Percentiles rank a stretch among this genome's conserved stretches.
These are phyloP conservation scores for Boletus patriciae DNA, from an alignment of 768 basidiomycete genomes.

Conservation along the genomic window DNA sequence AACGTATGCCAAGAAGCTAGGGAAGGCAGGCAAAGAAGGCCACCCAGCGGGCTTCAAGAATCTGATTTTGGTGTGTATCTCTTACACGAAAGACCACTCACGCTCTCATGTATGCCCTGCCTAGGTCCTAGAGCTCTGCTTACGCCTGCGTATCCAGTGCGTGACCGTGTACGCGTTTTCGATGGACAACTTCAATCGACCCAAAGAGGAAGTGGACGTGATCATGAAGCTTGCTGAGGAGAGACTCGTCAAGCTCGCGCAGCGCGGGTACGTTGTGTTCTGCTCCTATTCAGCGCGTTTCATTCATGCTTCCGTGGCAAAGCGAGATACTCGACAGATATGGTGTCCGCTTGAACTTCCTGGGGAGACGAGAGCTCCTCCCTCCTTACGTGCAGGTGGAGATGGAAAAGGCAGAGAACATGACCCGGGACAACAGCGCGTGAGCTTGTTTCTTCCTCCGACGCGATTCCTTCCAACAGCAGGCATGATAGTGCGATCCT, in stretches of 20 bases:
- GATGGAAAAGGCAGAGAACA: slow-evolving; percentile 64
- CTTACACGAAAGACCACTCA: background rate
- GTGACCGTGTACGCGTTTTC: slow-evolving; percentile 98
- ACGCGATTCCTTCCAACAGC: background rate
- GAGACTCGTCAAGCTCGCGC: slow-evolving; percentile 76
- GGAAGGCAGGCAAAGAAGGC: slow-evolving; percentile 69
- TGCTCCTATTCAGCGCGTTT: background rate
- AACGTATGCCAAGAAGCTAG: slow-evolving; percentile 73
- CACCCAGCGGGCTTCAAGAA: slow-evolving; percentile 84
- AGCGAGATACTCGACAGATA: slow-evolving; percentile 81
- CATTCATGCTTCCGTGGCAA: background rate
- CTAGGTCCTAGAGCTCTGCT: slow-evolving; percentile 84
- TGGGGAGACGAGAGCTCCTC: slow-evolving; percentile 75
- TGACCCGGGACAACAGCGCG: slow-evolving; percentile 76
- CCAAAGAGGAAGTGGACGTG: slow-evolving; percentile 79
- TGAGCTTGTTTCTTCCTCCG: slow-evolving; percentile 30
- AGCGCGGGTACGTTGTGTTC: slow-evolving; percentile 66
- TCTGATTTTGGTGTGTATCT: slow-evolving; percentile 65
- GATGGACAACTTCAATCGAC: slow-evolving; percentile 94
- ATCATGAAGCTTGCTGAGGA: slow-evolving; percentile 84
- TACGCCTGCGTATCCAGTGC: slow-evolving; percentile 71
- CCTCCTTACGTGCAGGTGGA: slow-evolving; percentile 74
- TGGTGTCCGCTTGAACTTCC: slow-evolving; percentile 81
- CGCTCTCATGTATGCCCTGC: background rate
- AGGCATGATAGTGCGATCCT: slow-evolving; percentile 66